Conservation (phyloP, 345 rosid species). For the Cochlearia excelsa region DNA sequence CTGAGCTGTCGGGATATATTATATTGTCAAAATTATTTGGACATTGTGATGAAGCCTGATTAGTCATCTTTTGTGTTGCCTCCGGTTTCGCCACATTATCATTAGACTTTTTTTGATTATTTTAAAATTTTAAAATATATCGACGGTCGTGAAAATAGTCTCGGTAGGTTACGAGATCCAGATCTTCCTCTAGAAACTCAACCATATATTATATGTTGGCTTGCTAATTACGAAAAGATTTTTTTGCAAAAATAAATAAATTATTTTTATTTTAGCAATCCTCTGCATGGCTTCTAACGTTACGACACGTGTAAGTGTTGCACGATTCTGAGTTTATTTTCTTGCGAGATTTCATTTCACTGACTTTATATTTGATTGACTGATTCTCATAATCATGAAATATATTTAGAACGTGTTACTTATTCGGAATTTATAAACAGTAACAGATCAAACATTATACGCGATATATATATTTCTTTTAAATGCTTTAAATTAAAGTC, state of each 20-base stretch:
- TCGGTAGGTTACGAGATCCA: slow-evolving; percentile 39
- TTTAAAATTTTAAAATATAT: not conserved
- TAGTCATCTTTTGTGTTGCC: slow-evolving; percentile 48
- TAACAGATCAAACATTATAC: not conserved
- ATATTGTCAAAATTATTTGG: slow-evolving; percentile 33
- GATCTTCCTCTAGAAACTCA: slow-evolving; percentile 40
- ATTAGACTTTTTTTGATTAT: slow-evolving; percentile 26
- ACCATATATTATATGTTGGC: slow-evolving; percentile 5
- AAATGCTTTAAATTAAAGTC: not conserved
- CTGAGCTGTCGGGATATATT: slow-evolving; percentile 42
- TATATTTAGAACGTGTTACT: not conserved
- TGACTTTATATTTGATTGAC: not conserved
- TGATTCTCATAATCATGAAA: slow-evolving; percentile 1
- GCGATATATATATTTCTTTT: not conserved
- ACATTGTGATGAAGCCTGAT: slow-evolving; percentile 31
- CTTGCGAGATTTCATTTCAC: slow-evolving; percentile 2
- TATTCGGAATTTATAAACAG: too few species aligned
- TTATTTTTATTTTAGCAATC: not conserved
- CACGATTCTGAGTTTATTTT: slow-evolving; percentile 15
- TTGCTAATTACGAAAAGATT: not conserved
- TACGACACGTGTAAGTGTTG: slow-evolving; percentile 11
- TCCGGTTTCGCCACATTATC: slow-evolving; percentile 50
- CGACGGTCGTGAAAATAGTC: slow-evolving; percentile 9
- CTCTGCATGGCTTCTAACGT: slow-evolving; percentile 3
- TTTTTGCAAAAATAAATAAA: not conserved